These are phyloP conservation scores for Tuber aestivum DNA, from an alignment of 495 filamentous ascomycete genomes.

Conservation along the genomic window DNA sequence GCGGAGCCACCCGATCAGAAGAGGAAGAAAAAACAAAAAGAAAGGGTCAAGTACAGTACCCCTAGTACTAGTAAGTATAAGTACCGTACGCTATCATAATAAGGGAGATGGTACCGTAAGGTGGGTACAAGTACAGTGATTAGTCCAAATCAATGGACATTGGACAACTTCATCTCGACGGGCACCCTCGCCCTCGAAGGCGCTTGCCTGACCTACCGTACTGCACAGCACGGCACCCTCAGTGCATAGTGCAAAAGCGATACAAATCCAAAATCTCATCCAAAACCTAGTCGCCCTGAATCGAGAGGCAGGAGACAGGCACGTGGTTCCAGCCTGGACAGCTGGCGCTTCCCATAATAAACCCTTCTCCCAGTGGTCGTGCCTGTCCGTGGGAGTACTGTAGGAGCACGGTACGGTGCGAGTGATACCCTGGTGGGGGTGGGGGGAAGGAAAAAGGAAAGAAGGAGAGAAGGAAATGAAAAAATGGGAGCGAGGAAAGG, in stretches of 20 bases:
- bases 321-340: slow-evolving; percentile 1
- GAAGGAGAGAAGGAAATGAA: background rate
- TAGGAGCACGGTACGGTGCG: slow-evolving; percentile 14
- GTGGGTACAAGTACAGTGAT: background rate
- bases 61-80: too few relatives aligned
- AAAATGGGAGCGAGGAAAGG: slow-evolving; percentile 10
- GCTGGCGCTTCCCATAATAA: slow-evolving; percentile 2
- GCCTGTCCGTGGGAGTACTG: slow-evolving; percentile 26
- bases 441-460: too few relatives aligned
- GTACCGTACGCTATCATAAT: too few relatives aligned
- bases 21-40: background rate
- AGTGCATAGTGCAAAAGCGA: background rate
- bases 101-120: too few relatives aligned
- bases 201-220: background rate
- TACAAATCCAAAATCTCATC: background rate
- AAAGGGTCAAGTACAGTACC: background rate
- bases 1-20: background rate
- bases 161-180: background rate
- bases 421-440: slow-evolving; percentile 25
- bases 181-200: background rate
- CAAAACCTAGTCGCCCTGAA: background rate
- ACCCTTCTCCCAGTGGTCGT: background rate
- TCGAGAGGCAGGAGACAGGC: slow-evolving; percentile 1
- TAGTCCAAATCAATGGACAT: background rate
- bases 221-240: background rate